Evolutionary conservation across 1,284 basidiomycete species (phyloP).

Genomic region (Violaceomyces palustris): DNA sequence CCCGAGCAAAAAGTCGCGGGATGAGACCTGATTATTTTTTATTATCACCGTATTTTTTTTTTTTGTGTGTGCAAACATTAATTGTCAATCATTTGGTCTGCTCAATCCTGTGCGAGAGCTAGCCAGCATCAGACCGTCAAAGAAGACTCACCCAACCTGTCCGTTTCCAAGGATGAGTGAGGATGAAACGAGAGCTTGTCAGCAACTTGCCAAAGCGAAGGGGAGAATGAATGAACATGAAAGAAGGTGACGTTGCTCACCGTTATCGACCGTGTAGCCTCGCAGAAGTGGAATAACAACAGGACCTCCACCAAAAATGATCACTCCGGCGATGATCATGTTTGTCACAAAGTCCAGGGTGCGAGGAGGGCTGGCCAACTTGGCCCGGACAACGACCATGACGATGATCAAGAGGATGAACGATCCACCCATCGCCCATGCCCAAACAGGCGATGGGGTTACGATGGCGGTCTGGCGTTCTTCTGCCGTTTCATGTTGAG

Average conservation of each 20-base stretch:
- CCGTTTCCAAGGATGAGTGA: too few relatives aligned
- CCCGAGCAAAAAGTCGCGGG: constrained; percentile 61
- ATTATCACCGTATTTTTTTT: too few relatives aligned
- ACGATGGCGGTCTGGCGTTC: too few relatives aligned
- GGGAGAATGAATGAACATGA: too few relatives aligned
- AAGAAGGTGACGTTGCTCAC: constrained; percentile 9
- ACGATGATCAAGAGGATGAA: constrained; percentile 47
- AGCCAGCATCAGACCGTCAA: too few relatives aligned
- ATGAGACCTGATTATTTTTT: constrained; percentile 56
- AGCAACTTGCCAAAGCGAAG: constrained; percentile 3
- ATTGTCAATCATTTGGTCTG: too few relatives aligned
- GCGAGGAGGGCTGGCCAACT: constrained; percentile 42
- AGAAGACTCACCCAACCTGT: too few relatives aligned
- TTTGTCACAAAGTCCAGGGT: constrained; percentile 56
- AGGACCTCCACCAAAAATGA: constrained; percentile 63
- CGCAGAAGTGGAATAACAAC: constrained; percentile 62
- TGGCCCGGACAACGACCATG: constrained; percentile 52
- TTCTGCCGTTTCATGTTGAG: too few relatives aligned
- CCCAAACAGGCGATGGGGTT: too few relatives aligned
- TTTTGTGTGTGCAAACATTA: too few relatives aligned
- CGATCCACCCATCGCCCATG: constrained; percentile 48
- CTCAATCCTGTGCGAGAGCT: too few relatives aligned
- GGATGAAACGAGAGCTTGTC: too few relatives aligned
- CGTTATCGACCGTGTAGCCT: constrained; percentile 61
- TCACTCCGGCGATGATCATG: constrained; percentile 57